Percentiles rank a stretch among this genome's conserved stretches.
Evolutionary conservation across 2,329 filamentous ascomycete species (phyloP).

Genomic region (Monosporascus sp.): DNA sequence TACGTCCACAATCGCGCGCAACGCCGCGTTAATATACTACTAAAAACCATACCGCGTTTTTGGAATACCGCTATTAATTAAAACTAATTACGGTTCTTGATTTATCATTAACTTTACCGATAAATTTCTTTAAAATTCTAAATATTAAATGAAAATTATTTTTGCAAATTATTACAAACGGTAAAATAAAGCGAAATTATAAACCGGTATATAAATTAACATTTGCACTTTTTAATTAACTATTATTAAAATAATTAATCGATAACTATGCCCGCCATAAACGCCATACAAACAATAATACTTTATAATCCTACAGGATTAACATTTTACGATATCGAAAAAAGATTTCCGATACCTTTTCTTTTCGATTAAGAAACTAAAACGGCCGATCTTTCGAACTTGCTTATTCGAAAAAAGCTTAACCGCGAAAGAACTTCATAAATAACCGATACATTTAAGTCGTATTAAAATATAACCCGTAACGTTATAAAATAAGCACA

Average conservation of each 20-base stretch:
- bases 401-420: neutral
- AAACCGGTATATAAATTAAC: neutral
- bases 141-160: neutral
- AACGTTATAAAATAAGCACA: neutral
- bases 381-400: neutral
- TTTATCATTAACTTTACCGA: neutral
- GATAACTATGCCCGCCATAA: neutral
- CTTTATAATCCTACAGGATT: neutral
- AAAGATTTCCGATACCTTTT: neutral
- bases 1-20: neutral
- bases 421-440: neutral
- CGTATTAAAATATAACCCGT: neutral
- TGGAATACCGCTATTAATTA: neutral
- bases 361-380: neutral
- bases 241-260: neutral
- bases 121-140: neutral
- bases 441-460: neutral
- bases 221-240: neutral
- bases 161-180: neutral
- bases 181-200: neutral
- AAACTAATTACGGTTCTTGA: neutral
- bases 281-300: neutral
- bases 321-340: neutral
- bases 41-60: neutral
- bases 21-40: neutral